These are phyloP conservation scores for Handroanthus guayacan DNA, from an alignment of 257 asterid species.

Conservation along the genomic window DNA sequence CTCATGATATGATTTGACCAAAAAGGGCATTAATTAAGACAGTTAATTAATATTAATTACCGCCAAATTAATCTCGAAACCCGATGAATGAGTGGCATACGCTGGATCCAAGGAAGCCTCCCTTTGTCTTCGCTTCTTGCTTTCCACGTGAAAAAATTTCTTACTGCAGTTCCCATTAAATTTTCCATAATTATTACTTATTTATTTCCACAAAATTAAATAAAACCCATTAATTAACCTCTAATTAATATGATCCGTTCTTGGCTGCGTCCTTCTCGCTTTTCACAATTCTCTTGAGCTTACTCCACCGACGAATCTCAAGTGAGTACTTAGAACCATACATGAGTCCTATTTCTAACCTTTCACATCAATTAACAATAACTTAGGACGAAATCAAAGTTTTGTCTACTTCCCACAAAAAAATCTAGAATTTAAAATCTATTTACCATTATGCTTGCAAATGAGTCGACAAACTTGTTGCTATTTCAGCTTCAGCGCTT, in stretches of 20 bases:
- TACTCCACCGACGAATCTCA: constrained; percentile 57
- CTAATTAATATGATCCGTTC: constrained; percentile 67
- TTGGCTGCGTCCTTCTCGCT: constrained; percentile 70
- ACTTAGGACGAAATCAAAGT: not conserved
- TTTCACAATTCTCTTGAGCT: constrained; percentile 9
- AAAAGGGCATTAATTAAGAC: constrained; percentile 13
- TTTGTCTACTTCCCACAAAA: too few relatives aligned
- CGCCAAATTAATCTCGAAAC: constrained; percentile 33
- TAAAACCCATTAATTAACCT: constrained; percentile 4
- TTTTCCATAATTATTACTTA: not conserved
- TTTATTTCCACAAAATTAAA: not conserved
- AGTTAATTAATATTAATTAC: constrained; percentile 28
- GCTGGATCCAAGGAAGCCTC: constrained; percentile 37
- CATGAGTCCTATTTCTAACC: not conserved
- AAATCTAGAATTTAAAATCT: too few relatives aligned
- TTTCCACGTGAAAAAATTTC: constrained; percentile 32
- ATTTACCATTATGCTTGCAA: too few relatives aligned
- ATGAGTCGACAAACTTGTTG: too few relatives aligned
- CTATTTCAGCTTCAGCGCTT: too few relatives aligned
- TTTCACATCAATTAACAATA: not conserved
- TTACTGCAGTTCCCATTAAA: not conserved
- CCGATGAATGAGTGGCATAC: constrained; percentile 28
- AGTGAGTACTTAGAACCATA: not conserved
- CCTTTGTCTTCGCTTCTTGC: constrained; percentile 41
- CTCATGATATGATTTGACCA: not conserved